Conservation (phyloP, 495 filamentous ascomycete genomes). For the Aspergillus hancockii region DNA sequence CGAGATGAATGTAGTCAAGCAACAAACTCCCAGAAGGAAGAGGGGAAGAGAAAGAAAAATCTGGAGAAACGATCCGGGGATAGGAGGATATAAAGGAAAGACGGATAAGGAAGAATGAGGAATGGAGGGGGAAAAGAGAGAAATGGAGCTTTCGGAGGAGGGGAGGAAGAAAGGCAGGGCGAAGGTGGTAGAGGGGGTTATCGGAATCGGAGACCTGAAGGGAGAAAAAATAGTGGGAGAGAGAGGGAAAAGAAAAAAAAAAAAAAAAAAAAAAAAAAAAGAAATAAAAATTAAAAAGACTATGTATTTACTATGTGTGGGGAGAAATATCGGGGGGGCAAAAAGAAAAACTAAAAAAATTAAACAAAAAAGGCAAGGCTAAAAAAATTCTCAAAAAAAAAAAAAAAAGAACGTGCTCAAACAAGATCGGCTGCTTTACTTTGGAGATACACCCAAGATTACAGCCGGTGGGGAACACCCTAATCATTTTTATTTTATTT, state of each 20-base stretch:
- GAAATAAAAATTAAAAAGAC: slow-evolving; percentile 26
- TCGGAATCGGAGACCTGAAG: slow-evolving; percentile 33
- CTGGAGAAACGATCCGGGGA: slow-evolving; percentile 34
- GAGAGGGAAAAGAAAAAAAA: slow-evolving; percentile 26
- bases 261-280: slow-evolving; percentile 23
- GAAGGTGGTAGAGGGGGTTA: slow-evolving; percentile 33
- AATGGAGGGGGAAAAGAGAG: slow-evolving; percentile 46
- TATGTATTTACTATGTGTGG: too few species aligned
- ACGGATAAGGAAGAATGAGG: slow-evolving; percentile 29
- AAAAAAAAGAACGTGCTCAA: slow-evolving; percentile 29
- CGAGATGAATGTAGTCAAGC: slow-evolving; percentile 15
- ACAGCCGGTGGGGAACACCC: slow-evolving; percentile 17
- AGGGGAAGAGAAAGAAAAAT: slow-evolving; percentile 21
- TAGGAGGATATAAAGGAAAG: slow-evolving; percentile 28
- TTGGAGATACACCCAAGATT: slow-evolving; percentile 22
- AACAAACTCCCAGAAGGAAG: slow-evolving; percentile 16
- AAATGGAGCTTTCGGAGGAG: slow-evolving; percentile 32
- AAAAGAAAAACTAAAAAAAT: slow-evolving; percentile 26
- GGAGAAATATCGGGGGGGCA: too few species aligned
- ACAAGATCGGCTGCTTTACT: slow-evolving; percentile 27
- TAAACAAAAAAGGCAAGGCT: slow-evolving; percentile 19
- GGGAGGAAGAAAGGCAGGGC: slow-evolving; percentile 36
- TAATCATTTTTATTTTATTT: slow-evolving; percentile 7
- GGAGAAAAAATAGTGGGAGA: slow-evolving; percentile 20
- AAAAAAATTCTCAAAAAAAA: slow-evolving; percentile 16